Evolutionary conservation across 768 basidiomycete species (phyloP), one percentile per base, ranked within the genome.

Genomic region (Pluteus cervinus): DNA sequence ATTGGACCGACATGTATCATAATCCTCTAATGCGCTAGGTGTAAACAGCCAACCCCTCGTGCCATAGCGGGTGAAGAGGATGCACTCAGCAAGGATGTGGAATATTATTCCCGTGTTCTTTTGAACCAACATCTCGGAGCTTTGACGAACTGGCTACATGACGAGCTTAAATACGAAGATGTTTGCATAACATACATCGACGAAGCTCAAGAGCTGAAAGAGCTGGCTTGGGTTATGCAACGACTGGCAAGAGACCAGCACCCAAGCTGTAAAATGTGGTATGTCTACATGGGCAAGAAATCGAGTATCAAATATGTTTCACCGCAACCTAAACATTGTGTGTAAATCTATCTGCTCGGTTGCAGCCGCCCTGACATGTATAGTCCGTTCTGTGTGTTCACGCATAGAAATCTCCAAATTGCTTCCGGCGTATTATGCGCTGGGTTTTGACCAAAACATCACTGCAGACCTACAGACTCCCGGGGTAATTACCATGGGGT

Each of bases 131-230:
- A 31, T 15, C 14, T 18, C 12, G 14, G 29, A 31, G 18, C 14
- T 12, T 31, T 31, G 14, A 31, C 29, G 5, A 31, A 12, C 14
- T 14, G 29, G 29, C 29, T 18, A 14, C 14, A 31, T 14, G 14
- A 12, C 14, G 14, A 15, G 29, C 18, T 12, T 14, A 31, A 12
- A 18, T 18, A 14, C 29, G 14, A 31, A 31, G 14, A 18, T 31
- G 5, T 33, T 20, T 33, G 32, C n/a, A n/a, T 33, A 22, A 33
- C 32, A 8, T 33, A 33, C 32, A 20, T 33, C 15, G 32, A 33
- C 15, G 32, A 33, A 33, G 32, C 32, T 17, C 32, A 33, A 11
- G 32, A 33, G 15, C 32, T 33, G 32, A 5, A 17, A 10, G 9
- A 10, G 15, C 15, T 9, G 5, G 20, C 23, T 9, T 33, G 32